Evolutionary conservation across 2,329 filamentous ascomycete genomes (phyloP).

Genomic region (Microsporum canis): DNA sequence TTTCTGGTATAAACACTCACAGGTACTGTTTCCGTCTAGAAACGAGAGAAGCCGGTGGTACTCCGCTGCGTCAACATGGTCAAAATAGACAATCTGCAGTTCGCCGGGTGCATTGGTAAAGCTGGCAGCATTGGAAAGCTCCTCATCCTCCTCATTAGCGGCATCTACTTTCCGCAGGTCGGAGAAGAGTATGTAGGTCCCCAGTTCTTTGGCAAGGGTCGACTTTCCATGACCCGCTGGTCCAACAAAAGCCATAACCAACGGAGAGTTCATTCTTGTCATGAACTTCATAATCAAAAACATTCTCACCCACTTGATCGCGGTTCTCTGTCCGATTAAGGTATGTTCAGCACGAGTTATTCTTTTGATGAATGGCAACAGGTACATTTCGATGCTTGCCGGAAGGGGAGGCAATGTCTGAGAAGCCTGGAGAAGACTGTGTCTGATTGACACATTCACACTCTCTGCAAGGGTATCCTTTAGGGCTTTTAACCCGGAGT

Average conservation of each 20-base stretch:
- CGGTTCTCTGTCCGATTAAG: slow-evolving; percentile 10
- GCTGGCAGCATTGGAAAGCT: neutral
- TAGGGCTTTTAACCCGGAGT: neutral
- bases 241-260: slow-evolving; percentile 13
- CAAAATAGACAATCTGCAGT: slow-evolving; percentile 7
- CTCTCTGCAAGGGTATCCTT: neutral
- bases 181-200: slow-evolving; percentile 1
- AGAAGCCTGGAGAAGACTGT: slow-evolving; percentile 8
- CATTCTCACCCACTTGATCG: slow-evolving; percentile 5
- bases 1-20: slow-evolving; percentile 4
- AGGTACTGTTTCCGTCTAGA: slow-evolving; percentile 20
- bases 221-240: slow-evolving; percentile 12
- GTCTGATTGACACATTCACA: slow-evolving; percentile 6
- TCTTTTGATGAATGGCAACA: neutral
- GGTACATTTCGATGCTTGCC: neutral
- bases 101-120: neutral
- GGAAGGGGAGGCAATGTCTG: neutral
- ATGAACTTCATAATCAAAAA: slow-evolving; percentile 8
- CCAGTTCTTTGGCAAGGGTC: slow-evolving; percentile 9
- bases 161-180: neutral
- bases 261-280: neutral
- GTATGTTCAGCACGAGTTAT: neutral
- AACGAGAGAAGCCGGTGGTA: slow-evolving; percentile 41
- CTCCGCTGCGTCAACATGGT: slow-evolving; percentile 23
- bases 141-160: neutral